These are phyloP conservation scores for Phytophthora colocasiae DNA, from an alignment of 352 stramenopile genomes.

Conservation along the genomic window DNA sequence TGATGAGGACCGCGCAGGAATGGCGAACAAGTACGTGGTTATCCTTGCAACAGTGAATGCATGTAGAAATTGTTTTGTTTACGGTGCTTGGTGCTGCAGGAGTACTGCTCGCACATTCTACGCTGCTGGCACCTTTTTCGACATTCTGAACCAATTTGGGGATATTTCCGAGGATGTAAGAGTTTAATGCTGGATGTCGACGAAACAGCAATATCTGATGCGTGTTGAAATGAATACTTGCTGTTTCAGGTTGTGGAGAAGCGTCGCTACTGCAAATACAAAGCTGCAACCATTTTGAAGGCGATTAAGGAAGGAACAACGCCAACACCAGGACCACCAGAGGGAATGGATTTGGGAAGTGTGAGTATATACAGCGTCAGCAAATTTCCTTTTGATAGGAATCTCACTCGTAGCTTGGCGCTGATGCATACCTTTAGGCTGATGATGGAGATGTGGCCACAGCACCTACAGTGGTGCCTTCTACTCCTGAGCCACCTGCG, in stretches of 20 bases:
- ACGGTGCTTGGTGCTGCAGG: slow-evolving; percentile 37
- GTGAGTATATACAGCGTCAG: slow-evolving; percentile 30
- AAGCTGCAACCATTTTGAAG: slow-evolving; percentile 96
- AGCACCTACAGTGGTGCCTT: slow-evolving; percentile 5
- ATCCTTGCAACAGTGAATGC: neutral
- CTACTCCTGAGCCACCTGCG: slow-evolving; percentile 25
- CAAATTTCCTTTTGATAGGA: neutral
- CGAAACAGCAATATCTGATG: slow-evolving; percentile 4
- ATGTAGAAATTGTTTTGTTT: neutral
- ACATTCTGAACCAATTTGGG: slow-evolving; percentile 97
- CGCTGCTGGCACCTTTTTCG: slow-evolving; percentile 95
- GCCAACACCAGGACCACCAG: slow-evolving; percentile 81
- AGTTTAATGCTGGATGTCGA: neutral
- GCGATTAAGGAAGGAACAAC: slow-evolving; percentile 93
- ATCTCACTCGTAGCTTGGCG: slow-evolving; percentile 1
- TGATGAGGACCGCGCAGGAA: slow-evolving; percentile 91
- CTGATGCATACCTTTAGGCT: slow-evolving; percentile 12
- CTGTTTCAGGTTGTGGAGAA: slow-evolving; percentile 82
- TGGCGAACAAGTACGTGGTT: slow-evolving; percentile 84
- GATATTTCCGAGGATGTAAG: slow-evolving; percentile 79
- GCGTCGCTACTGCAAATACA: slow-evolving; percentile 96
- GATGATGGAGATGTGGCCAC: slow-evolving; percentile 25
- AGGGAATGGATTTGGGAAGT: slow-evolving; percentile 48
- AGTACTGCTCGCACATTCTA: slow-evolving; percentile 97
- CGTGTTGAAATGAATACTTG: neutral